A percentile compares a stretch with the other conserved stretches of the same genome.
phyloP scores from a whole-genome alignment of 1,139 yeast species.

The Pichia sp. region DNA sequence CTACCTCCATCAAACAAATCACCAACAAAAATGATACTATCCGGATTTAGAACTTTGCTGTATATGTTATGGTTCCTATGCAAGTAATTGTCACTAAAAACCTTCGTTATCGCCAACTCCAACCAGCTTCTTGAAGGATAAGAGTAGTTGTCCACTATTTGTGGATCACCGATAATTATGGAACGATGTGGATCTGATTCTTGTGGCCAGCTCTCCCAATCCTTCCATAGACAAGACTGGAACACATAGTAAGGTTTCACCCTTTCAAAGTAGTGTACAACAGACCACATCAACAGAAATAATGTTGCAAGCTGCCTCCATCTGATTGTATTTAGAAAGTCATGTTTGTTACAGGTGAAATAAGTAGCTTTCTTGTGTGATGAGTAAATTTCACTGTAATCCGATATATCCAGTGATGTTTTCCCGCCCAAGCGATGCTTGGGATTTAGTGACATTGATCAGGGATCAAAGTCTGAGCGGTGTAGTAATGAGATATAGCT shows the following conservation, averaged over 20 bases:
- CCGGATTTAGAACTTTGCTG: conserved; percentile 61
- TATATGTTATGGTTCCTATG: conserved; percentile 68
- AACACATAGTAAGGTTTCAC: conserved; percentile 47
- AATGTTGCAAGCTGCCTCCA: conserved; percentile 25
- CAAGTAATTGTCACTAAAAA: conserved; percentile 67
- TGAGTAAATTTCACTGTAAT: conserved; percentile 1
- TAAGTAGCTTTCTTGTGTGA: background rate
- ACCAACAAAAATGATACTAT: conserved; percentile 75
- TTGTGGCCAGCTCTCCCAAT: conserved; percentile 55
- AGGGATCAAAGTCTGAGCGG: too few species aligned
- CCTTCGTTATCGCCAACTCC: conserved; percentile 43
- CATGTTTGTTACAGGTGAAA: background rate
- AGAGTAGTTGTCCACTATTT: conserved; percentile 55
- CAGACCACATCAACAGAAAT: conserved; percentile 41
- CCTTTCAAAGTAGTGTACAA: conserved; percentile 60
- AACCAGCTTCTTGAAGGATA: conserved; percentile 53
- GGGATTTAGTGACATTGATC: conserved; percentile 9
- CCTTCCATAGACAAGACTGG: conserved; percentile 54
- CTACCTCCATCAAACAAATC: conserved; percentile 95
- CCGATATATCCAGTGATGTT: conserved; percentile 2
- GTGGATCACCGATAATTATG: conserved; percentile 66
- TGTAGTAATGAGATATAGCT: too few species aligned
- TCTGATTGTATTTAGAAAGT: conserved; percentile 12
- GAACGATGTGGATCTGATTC: conserved; percentile 49
- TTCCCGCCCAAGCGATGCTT: conserved; percentile 4